Conservation (phyloP, 2,329 filamentous ascomycete genomes). For the Tolypocladium ovalisporum region DNA sequence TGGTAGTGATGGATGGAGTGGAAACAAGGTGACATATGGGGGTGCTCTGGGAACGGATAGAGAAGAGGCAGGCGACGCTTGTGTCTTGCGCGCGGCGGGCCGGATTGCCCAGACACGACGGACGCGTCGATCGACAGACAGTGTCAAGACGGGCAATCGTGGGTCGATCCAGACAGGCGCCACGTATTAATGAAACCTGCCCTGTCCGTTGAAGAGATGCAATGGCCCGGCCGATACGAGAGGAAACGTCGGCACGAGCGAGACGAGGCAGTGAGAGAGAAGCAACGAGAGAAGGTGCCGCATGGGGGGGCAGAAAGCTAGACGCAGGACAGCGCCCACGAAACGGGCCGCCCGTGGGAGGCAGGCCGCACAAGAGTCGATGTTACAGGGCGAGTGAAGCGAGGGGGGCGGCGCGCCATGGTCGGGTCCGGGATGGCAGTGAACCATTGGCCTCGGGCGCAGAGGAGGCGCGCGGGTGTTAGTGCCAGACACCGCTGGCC, state of each 20-base stretch:
- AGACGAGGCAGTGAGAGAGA: not conserved
- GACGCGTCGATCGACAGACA: slow-evolving; percentile 8
- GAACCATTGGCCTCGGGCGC: not conserved
- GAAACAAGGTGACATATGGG: not conserved
- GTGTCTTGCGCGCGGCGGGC: not conserved
- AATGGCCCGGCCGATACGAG: not conserved
- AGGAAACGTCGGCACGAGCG: not conserved
- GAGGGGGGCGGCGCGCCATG: not conserved
- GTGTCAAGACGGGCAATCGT: not conserved
- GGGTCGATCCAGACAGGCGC: not conserved
- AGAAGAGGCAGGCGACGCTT: slow-evolving; percentile 1
- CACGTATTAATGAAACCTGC: not conserved
- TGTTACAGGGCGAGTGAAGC: not conserved
- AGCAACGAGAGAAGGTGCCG: not conserved
- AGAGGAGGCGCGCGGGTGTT: not conserved
- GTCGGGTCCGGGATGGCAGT: not conserved
- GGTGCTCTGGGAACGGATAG: not conserved
- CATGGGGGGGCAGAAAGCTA: not conserved
- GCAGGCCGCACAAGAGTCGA: not conserved
- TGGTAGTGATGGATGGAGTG: not conserved
- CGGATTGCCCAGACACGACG: slow-evolving; percentile 4
- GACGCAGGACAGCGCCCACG: not conserved
- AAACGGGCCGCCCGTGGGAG: not conserved
- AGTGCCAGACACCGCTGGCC: not conserved
- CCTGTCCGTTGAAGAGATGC: not conserved